Base-by-base conservation (phyloP, 176 grass and related monocot genomes). In the Paspalum notatum region DNA sequence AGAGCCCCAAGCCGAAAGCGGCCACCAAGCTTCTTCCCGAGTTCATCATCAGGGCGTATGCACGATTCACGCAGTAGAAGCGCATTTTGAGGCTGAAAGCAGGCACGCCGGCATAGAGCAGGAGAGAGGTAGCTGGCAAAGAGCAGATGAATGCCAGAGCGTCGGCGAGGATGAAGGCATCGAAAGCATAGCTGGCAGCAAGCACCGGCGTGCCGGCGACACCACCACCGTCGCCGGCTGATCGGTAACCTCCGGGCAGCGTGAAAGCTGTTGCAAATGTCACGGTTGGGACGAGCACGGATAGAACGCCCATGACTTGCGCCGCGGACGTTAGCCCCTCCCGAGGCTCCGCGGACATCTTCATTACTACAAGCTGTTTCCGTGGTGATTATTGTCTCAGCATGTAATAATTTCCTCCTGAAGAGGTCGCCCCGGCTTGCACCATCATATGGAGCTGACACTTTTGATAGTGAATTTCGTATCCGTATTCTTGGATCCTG, bases 201-300 rank as follows among this genome's bases (percentile, higher is more conserved):
- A 73, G 49, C 71, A 54, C 4, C 0, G 27, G 71, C 1, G 49
- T 73, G 27, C 71, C 50, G 4, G 25, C 17, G 13, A 13, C 4
- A 50, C 42, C 42, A 43, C 42, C 42, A 5, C 42, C 42, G 7
- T 12, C 13, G 25, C 14, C 70, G 47, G 12, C 48, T 14, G 12
- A 4, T 14, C 9, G 8, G 9, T 72, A 53, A 1, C 70, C 70
- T 37, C 70, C 70, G 3, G 70, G 70, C 25, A 72, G 9, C 1
- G 16, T 72, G 70, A 72, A 72, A 20, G 70, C 48, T 12, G 49
- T 18, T 6, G 48, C 49, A 39, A 72, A 54, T 20, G 48, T 72
- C 26, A 72, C 49, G 0, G 70, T 54, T 2, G 70, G 8, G 2
- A 72, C 15, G 0, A 72, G 70, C 7, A 54, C 70, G 0, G 48